These are phyloP conservation scores for Phoenix roebelenii DNA, from an alignment of 176 grass and related monocot genomes.

Conservation along the genomic window DNA sequence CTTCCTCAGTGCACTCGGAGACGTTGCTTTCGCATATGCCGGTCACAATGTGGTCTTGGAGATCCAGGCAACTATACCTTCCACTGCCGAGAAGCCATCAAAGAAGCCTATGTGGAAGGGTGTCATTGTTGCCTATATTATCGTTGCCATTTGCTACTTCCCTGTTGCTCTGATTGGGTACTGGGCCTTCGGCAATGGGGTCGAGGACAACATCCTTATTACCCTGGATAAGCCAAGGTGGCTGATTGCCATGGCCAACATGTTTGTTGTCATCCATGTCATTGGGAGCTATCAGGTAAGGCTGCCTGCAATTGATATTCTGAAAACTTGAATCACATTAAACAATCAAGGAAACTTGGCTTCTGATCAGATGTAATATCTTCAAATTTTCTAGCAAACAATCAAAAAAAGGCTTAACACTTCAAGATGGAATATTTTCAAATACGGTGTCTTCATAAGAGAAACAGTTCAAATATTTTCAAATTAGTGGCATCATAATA, in stretches of 20 bases:
- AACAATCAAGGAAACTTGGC: too few species aligned
- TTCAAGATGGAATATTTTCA: too few species aligned
- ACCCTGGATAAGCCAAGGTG: slow-evolving; percentile 37
- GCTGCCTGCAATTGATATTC: too few species aligned
- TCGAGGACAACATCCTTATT: slow-evolving; percentile 12
- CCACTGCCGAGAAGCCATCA: background rate
- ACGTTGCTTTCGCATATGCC: slow-evolving; percentile 25
- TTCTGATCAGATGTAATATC: too few species aligned
- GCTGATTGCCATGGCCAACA: slow-evolving; percentile 64
- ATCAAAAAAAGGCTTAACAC: too few species aligned
- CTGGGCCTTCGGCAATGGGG: background rate
- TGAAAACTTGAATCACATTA: too few species aligned
- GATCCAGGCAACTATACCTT: slow-evolving; percentile 10
- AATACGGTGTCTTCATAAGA: too few species aligned
- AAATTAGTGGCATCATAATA: too few species aligned
- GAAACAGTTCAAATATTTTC: too few species aligned
- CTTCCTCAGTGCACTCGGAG: background rate
- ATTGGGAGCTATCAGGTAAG: slow-evolving; percentile 63
- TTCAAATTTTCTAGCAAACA: too few species aligned
- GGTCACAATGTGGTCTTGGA: slow-evolving; percentile 6
- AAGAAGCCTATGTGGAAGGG: slow-evolving; percentile 10
- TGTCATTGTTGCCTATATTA: background rate
- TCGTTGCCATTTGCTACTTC: slow-evolving; percentile 4
- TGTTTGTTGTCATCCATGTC: slow-evolving; percentile 75
- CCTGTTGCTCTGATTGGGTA: background rate